Base-by-base conservation (phyloP, 2,329 filamentous ascomycete species). In the Diplodia intermedia region DNA sequence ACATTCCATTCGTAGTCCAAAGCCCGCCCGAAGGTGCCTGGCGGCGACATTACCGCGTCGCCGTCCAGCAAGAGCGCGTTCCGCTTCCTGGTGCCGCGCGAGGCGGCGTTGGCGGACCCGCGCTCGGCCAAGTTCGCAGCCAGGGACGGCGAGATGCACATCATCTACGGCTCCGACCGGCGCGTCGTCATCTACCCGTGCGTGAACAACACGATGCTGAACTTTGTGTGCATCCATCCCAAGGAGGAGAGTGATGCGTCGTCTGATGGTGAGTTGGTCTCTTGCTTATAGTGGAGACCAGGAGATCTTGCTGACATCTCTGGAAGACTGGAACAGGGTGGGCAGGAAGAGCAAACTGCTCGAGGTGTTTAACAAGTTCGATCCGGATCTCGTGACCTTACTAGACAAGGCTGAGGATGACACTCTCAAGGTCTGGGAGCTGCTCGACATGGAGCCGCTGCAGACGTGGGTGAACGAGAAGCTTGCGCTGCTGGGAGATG, bases 401-500 rank as follows among this genome's bases (percentile, higher is more conserved):
- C 69, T 83, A 36, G 70, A 75, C 20, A 80, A 81, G 72, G 81
- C 79, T 5, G 75, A 79, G 31, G 72, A 75, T 65, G 74, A 77
- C 8, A 77, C 75, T 12, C 54, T 80, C 61, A 80, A 79, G 67
- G 76, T 80, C 3, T 79, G 78, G 77, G 76, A 77, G 67, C 65
- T 79, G 62, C 62, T 78, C 3, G 66, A 91, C 70, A 89, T 90
- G 85, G 82, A 86, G 3, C 77, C 82, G 1, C 75, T 91, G 18
- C 82, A 84, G 0, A 81, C 78, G 0, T 91, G 88, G 86, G 79
- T 81, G 0, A 82, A 85, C 3, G 85, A 77, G 0, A 82, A 80
- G 7, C 74, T 91, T 20, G 88, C 83, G 1, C 75, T 91, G 0
- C 75, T 91, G 0, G 89, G 90, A 0, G 89, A 91, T 73, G 88